Evolutionary conservation across 345 rosid genomes (phyloP), one percentile per base, ranked within the genome.

Genomic region (Euphorbia tirucalli): DNA sequence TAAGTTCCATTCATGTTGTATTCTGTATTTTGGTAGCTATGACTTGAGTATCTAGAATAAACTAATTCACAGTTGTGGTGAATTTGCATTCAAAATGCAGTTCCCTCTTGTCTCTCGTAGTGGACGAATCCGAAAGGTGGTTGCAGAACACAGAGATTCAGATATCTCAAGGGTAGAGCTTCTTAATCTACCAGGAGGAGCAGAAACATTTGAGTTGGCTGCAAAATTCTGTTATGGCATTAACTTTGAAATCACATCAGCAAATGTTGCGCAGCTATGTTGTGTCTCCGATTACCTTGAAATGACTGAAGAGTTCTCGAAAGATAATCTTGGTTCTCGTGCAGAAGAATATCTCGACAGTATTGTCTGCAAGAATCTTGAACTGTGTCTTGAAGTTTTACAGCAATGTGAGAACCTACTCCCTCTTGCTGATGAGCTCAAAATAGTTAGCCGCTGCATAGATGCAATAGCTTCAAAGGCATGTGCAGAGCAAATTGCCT

Each of bases 381-480:
- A 94, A 83, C 73, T 90, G 85, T 92, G 96, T 61, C 93, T 94
- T 5, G 82, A 94, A 75, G 96, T 94, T 69, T 75, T 94, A 73
- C 97, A 90, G 66, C 96, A 92, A 67, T 94, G 96, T 22, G 98
- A 92, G 78, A 83, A 75, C 79, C 83, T 94, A 43, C 88, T 94
- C 39, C 98, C 98, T 68, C 93, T 94, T 31, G 98, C 96, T 1
- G 98, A 94, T 50, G 97, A 94, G 82, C 84, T 94, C 22, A 90
- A 79, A 57, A 87, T 92, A 48, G 88, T 88, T 22, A 72, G 86
- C 77, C 90, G 95, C 48, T 94, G 98, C 74, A 88, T 92, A 9
- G 98, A 94, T 61, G 87, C 98, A 11, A 87, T 94, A 77, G 98
- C 97, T 61, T 90, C 97, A 1, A 94, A 89, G 80, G 92, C 98